Conservation (phyloP, 1,284 basidiomycete species). For the Wolfiporia cocos region DNA sequence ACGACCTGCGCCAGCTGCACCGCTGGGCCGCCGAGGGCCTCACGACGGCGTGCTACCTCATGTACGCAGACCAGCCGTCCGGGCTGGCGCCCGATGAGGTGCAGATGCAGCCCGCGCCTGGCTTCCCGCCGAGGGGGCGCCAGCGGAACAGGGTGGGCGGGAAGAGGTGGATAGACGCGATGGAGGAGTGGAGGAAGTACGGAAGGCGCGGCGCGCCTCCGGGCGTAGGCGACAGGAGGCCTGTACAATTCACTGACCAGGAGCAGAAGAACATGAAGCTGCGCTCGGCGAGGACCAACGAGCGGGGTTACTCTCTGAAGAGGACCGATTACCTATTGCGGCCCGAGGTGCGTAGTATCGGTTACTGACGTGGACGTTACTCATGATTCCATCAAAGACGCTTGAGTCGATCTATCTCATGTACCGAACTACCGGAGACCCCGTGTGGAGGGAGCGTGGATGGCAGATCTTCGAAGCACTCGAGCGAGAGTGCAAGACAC, state of each 20-base stretch:
- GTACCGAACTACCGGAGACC: constrained; percentile 62
- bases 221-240: constrained; percentile 40
- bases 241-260: constrained; percentile 17
- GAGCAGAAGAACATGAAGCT: constrained; percentile 21
- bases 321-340: constrained; percentile 47
- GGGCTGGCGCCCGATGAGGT: constrained; percentile 60
- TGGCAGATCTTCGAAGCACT: constrained; percentile 72
- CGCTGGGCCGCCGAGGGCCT: constrained; percentile 63
- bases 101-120: constrained; percentile 28
- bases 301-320: constrained; percentile 27
- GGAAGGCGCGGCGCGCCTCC: constrained; percentile 41
- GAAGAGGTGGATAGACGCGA: constrained; percentile 43
- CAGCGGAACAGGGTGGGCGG: constrained; percentile 11
- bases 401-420: constrained; percentile 63
- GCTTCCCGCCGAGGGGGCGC: constrained; percentile 4
- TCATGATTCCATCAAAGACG: constrained; percentile 35
- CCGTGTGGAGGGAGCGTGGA: constrained; percentile 67
- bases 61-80: constrained; percentile 55
- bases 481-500: constrained; percentile 47
- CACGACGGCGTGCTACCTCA: constrained; percentile 58
- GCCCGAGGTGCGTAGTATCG: constrained; percentile 50
- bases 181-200: constrained; percentile 42
- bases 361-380: not conserved
- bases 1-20: constrained; percentile 47
- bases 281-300: constrained; percentile 10